Conservation (phyloP, 2,329 filamentous ascomycete species). For the Phaeoacremonium minimum region DNA sequence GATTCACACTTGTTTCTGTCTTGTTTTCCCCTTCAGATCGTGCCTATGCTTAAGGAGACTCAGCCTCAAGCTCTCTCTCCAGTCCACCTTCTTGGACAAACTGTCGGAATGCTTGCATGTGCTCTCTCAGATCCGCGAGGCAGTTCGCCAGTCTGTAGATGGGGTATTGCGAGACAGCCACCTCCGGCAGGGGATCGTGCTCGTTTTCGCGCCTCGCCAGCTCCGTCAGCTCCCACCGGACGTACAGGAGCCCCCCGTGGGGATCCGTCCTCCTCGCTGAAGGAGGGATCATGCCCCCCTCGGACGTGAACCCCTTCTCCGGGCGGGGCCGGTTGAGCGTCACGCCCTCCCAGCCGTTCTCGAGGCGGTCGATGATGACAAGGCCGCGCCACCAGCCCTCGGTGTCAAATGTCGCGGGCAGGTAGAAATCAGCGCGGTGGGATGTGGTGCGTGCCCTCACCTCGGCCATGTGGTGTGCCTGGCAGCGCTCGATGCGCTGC, state of each 20-base stretch:
- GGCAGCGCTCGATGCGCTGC: slow-evolving; percentile 1
- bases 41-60: not conserved
- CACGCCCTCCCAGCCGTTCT: not conserved
- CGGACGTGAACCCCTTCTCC: not conserved
- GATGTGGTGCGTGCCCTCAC: not conserved
- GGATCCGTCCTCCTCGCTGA: not conserved
- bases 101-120: not conserved
- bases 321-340: not conserved
- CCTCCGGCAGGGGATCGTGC: not conserved
- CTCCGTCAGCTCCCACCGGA: not conserved
- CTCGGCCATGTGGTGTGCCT: slow-evolving; percentile 1
- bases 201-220: not conserved
- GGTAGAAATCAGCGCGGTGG: not conserved
- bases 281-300: not conserved
- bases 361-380: not conserved
- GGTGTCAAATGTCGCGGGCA: not conserved
- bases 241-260: not conserved
- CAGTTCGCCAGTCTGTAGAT: not conserved
- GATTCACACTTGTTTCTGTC: not conserved
- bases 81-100: not conserved
- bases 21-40: no score
- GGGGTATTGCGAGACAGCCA: not conserved
- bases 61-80: not conserved
- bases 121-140: not conserved
- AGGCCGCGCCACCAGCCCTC: not conserved